Conservation (phyloP, 2,329 filamentous ascomycete species). For the Phoma sp. region DNA sequence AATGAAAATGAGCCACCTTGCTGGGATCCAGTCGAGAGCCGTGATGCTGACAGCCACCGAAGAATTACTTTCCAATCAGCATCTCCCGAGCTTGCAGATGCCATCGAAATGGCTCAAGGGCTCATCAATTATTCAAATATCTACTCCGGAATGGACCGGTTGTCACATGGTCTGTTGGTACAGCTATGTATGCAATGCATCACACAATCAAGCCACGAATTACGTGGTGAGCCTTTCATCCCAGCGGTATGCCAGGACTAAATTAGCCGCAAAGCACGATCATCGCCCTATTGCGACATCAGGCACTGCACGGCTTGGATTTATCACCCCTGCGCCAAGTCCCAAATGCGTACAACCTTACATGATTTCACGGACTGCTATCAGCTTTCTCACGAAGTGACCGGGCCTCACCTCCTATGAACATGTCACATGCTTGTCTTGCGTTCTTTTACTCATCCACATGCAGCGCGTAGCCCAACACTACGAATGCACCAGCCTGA, state of each 20-base stretch:
- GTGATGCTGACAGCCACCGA: not conserved
- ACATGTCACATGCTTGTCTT: not conserved
- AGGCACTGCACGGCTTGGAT: not conserved
- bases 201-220: not conserved
- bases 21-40: not conserved
- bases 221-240: not conserved
- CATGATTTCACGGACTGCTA: not conserved
- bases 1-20: constrained; percentile 37
- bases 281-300: constrained; percentile 13
- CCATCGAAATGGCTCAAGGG: not conserved
- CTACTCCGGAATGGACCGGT: not conserved
- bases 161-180: not conserved
- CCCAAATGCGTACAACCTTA: constrained; percentile 1
- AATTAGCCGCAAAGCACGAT: constrained; percentile 1
- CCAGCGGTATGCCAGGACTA: not conserved
- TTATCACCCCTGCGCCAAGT: constrained; percentile 20
- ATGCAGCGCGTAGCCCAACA: not conserved
- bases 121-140: not conserved
- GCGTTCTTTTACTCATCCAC: not conserved
- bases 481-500: not conserved
- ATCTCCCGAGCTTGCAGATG: not conserved
- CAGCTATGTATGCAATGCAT: not conserved
- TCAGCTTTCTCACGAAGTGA: not conserved
- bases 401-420: not conserved
- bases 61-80: not conserved